Base-by-base conservation (phyloP, 106 monocot species). In the Posidonia australis region DNA sequence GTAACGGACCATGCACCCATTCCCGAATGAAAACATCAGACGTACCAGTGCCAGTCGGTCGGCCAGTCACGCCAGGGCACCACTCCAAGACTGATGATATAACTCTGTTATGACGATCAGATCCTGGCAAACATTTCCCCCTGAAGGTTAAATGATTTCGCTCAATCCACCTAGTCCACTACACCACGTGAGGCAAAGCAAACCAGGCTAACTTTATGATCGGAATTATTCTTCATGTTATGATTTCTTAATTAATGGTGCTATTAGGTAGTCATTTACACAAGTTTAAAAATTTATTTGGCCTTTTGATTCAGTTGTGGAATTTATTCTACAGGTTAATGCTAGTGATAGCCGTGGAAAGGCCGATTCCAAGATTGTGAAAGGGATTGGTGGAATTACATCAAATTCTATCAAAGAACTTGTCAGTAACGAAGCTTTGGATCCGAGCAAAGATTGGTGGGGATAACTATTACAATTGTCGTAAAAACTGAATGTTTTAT, bases 261-360 rank as follows among this genome's bases (percentile, higher is more conserved):
- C 43, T 0, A 9, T 55, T 10, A 26, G n/a, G 25, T 55, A 49
- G 3, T 49, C 14, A 16, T n/a, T 20, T 53, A 2, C 20, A 14
- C 6, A 23, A 53, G 53, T 53, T n/a, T 53, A 53, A 10, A n/a
- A 20, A 53, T 53, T 1, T 53, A 20, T 22, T 48, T 53, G n/a
- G 20, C 21, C 22, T 22, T 53, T 22, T 53, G 5, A 53, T 53
- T 21, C 9, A 18, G 44, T 44, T 19, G 13, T 64, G 64, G 58
- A 10, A 30, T 56, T 29, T 57, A 10, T 68, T n/a, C n/a, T 67
- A 28, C 63, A 98, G 96, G 96, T 98, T 60, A 98, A 98, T 91
- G 90, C 96, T 19, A 98, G 96, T 83, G 96, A 91, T 74, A 98
- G 60, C 53, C 96, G 96, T 67, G 90, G 90, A 53, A 98, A 98